Base-by-base conservation (phyloP, 2,329 filamentous ascomycete species). In the Talaromyces sp. region DNA sequence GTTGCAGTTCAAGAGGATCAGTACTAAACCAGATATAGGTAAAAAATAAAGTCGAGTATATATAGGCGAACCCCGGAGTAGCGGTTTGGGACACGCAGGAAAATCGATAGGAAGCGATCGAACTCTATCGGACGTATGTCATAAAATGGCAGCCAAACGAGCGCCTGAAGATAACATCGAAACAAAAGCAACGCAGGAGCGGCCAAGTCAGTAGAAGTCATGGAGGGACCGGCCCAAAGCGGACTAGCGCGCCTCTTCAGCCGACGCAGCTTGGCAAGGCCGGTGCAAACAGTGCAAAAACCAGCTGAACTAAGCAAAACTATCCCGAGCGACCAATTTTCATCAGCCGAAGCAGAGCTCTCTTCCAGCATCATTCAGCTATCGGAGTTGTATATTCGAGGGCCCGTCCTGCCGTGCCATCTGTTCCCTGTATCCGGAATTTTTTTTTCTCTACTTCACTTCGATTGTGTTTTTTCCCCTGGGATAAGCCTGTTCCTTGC, bases 251-350 rank as follows among this genome's bases (percentile, higher is more conserved):
- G 27, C 18, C 4, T 27, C 44, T 50, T 8, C n/a, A 18, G n/a
- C 50, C 50, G 50, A 52, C 50, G 16, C 44, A 23, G 44, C 44
- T 47, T 47, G 44, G 44, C 44, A 47, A 47, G 44, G 30, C 16
- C n/a, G 23, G 52, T 58, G 57, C 56, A 62, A 62, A 59, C 61
- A 42, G 40, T 62, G 61, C 57, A 59, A 62, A 62, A 55, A 2
- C 3, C 58, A 59, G 58, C 52, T 23, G 42, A 18, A 12, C 18
- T 23, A 47, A 47, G 44, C 44, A 47, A 47, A 47, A 47, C 44
- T 47, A 62, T 62, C 56, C 36, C 47, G 34, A 62, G 40, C 57
- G 57, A 62, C 61, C 56, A 62, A 59, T 59, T 62, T 62, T 62
- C 61, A 59, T 59, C 61, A 56, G 42, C 57, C 50, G 42, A 56